Evolutionary conservation across 2,329 filamentous ascomycete genomes (phyloP).

Genomic region (Sclerotiophoma versabilis): DNA sequence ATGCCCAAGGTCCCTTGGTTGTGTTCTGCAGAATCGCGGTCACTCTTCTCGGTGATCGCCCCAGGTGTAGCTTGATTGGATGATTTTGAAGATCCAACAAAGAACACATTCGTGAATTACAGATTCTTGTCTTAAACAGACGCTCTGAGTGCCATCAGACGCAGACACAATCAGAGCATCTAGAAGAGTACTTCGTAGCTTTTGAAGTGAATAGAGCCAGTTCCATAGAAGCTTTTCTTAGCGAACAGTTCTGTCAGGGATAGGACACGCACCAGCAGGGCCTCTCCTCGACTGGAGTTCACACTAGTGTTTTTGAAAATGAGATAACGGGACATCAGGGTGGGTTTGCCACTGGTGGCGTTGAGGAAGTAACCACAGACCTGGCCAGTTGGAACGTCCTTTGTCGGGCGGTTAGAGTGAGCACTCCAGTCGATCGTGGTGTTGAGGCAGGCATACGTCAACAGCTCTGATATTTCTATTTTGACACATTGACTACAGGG

Average conservation of each 20-base stretch:
- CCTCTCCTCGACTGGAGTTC: constrained; percentile 7
- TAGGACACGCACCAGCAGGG: constrained; percentile 20
- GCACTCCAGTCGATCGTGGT: constrained; percentile 27
- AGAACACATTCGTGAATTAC: constrained; percentile 31
- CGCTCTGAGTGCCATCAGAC: constrained; percentile 1
- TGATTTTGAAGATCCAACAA: constrained; percentile 32
- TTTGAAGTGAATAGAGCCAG: constrained; percentile 29
- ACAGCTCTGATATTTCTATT: constrained; percentile 21
- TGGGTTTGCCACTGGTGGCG: constrained; percentile 17
- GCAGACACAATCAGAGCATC: constrained; percentile 22
- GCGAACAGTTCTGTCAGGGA: constrained; percentile 13
- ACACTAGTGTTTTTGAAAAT: not conserved
- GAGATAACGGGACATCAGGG: constrained; percentile 30
- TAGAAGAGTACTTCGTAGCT: constrained; percentile 14
- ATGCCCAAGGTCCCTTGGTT: not conserved
- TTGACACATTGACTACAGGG: constrained; percentile 28
- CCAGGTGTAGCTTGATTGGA: constrained; percentile 25
- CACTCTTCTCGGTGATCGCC: constrained; percentile 28
- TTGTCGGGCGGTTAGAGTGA: constrained; percentile 6
- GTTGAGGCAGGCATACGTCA: constrained; percentile 25
- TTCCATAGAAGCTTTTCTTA: not conserved
- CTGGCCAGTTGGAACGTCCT: constrained; percentile 6
- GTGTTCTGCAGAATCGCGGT: constrained; percentile 5
- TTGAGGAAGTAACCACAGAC: constrained; percentile 39
- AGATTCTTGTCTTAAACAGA: constrained; percentile 17